These are phyloP conservation scores for Vigna reflexopilosa DNA, from an alignment of 306 rosid genomes.

Conservation along the genomic window DNA sequence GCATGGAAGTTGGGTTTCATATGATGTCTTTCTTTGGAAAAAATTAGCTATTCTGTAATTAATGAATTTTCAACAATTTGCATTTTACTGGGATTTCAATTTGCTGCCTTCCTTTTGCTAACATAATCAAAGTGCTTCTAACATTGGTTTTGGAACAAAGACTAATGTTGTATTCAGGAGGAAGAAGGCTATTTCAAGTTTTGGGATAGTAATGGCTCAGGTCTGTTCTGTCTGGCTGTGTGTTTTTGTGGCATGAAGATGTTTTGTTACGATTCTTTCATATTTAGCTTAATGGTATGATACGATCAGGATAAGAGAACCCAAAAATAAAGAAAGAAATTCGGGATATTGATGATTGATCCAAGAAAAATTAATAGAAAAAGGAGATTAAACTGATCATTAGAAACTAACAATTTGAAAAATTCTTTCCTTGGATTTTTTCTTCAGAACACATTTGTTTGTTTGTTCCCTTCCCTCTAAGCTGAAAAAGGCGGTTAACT, in stretches of 20 bases:
- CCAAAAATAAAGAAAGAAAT: neutral
- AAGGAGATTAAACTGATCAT: neutral
- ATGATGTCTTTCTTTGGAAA: conserved; percentile 41
- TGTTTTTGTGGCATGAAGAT: neutral
- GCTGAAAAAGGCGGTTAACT: neutral
- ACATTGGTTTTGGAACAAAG: neutral
- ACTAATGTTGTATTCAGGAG: neutral
- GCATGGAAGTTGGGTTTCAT: conserved; percentile 48
- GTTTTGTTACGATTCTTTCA: neutral
- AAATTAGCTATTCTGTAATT: conserved; percentile 49
- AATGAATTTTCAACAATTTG: conserved; percentile 47
- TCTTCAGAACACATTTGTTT: neutral
- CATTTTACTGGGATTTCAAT: conserved; percentile 33
- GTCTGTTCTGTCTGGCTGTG: conserved; percentile 2
- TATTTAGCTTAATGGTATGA: neutral
- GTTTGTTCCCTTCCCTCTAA: neutral
- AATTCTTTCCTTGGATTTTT: neutral
- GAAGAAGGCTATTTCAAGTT: neutral
- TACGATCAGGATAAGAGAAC: neutral
- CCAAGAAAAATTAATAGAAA: neutral
- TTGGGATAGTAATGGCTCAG: neutral
- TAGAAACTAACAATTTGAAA: neutral
- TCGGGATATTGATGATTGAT: neutral
- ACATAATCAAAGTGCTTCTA: neutral
- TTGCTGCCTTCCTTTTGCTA: conserved; percentile 5